A percentile compares a stretch with the other conserved stretches of the same genome.
Conservation (phyloP, 257 asterid genomes). For the Petunia secreta region DNA sequence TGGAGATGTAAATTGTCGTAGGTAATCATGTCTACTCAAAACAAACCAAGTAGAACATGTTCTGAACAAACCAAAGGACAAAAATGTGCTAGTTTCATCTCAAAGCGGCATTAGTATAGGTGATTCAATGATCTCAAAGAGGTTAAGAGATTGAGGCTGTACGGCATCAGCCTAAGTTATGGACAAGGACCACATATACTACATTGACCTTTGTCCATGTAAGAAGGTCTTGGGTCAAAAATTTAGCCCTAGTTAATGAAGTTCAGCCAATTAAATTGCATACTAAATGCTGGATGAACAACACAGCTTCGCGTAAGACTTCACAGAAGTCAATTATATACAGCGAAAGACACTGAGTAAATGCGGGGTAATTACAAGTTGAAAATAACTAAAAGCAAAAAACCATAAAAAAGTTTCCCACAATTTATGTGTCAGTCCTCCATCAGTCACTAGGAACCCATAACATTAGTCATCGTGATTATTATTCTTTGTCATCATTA, state of each 20-base stretch:
- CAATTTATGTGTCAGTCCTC: neutral
- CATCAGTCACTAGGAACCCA: constrained; percentile 3
- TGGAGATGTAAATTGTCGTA: neutral
- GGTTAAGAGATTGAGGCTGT: neutral
- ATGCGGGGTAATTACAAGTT: neutral
- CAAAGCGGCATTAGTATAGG: neutral
- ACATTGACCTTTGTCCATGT: neutral
- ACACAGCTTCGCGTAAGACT: neutral
- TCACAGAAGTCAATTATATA: neutral
- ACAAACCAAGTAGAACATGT: neutral
- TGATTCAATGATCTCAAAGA: neutral
- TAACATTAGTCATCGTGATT: neutral
- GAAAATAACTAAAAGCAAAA: neutral
- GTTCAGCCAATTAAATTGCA: neutral
- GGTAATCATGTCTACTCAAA: neutral
- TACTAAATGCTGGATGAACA: neutral
- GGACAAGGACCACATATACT: neutral
- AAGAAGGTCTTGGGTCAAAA: neutral
- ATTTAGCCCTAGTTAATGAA: neutral
- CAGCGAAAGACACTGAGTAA: neutral
- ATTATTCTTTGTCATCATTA: neutral
- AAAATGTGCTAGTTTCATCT: neutral
- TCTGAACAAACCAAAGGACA: neutral
- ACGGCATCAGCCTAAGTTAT: neutral
- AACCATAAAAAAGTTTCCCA: neutral